These are phyloP conservation scores for Cladosporium sp. DNA, from an alignment of 2,329 filamentous ascomycete species.

Conservation along the genomic window DNA sequence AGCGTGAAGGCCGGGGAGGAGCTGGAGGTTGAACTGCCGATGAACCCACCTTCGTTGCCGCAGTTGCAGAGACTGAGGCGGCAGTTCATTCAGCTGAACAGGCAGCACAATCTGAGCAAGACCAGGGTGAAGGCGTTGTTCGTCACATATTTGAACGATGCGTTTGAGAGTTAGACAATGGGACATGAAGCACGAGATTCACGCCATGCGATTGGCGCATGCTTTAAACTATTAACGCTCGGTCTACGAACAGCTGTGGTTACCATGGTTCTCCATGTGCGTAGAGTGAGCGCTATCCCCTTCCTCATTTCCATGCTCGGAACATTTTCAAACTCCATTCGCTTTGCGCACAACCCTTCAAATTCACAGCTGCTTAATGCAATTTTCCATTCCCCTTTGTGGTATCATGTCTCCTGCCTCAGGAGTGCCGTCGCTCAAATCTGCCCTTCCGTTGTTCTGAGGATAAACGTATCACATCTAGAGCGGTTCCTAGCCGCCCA, in stretches of 20 bases:
- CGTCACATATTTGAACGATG: constrained; percentile 38
- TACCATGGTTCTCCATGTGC: no score
- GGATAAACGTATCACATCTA: background rate
- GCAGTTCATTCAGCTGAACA: constrained; percentile 70
- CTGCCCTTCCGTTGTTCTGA: background rate
- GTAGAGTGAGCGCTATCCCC: no score
- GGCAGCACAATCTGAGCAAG: constrained; percentile 50
- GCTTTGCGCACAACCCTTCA: background rate
- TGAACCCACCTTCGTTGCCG: constrained; percentile 58
- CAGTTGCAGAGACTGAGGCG: constrained; percentile 71
- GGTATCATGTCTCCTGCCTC: background rate
- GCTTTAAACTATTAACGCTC: no score
- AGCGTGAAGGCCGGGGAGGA: constrained; percentile 44
- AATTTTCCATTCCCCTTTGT: background rate
- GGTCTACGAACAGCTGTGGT: no score
- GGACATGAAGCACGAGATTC: no score
- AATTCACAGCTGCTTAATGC: background rate
- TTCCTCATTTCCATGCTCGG: no score
- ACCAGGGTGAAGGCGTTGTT: constrained; percentile 33
- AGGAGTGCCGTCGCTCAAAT: background rate
- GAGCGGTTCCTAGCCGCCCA: constrained; percentile 4
- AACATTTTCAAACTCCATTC: background rate
- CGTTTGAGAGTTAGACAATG: constrained; percentile 25
- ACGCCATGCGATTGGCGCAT: no score
- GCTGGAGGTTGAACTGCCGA: constrained; percentile 55